A percentile compares a stretch with the other conserved stretches of the same genome.
phyloP scores from a whole-genome alignment of 176 grass and related monocot species.

The Ensete glaucum region DNA sequence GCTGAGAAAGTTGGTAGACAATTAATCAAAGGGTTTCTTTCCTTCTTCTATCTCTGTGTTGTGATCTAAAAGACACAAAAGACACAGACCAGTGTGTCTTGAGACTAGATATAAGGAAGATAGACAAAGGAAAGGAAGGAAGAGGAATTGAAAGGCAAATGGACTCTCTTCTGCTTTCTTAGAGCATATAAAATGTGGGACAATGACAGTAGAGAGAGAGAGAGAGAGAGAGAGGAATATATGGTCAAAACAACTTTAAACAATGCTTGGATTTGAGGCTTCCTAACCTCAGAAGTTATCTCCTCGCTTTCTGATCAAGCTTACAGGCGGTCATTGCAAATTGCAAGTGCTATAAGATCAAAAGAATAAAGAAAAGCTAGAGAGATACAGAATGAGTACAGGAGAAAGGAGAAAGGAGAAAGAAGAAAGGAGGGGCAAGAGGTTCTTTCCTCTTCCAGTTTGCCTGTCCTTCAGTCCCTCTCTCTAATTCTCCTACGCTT shows the following conservation, averaged over 20 bases:
- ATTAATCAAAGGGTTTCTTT: too few relatives aligned
- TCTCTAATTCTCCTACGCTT: too few relatives aligned
- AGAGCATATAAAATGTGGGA: background rate
- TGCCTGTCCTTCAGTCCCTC: too few relatives aligned
- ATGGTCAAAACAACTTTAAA: constrained; percentile 3
- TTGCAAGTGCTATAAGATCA: too few relatives aligned
- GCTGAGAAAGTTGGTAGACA: background rate
- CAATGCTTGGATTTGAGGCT: background rate
- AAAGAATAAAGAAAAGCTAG: too few relatives aligned
- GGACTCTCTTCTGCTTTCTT: background rate
- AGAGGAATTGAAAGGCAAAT: background rate
- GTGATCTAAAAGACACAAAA: too few relatives aligned
- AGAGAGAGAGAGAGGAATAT: background rate
- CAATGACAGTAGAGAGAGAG: background rate
- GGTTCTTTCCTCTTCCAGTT: too few relatives aligned
- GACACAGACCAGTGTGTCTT: too few relatives aligned
- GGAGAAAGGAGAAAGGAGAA: too few relatives aligned
- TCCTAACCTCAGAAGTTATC: background rate
- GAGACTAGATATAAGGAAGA: background rate
- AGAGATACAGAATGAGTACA: too few relatives aligned
- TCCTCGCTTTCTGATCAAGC: background rate
- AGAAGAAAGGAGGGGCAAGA: too few relatives aligned
- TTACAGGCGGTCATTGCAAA: background rate
- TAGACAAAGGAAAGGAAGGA: background rate
- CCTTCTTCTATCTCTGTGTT: too few relatives aligned